A percentile compares a stretch with the other conserved stretches of the same genome.
These are phyloP conservation scores for Calonectria pseudoreteaudii DNA, from an alignment of 2,329 filamentous ascomycete species.

Conservation along the genomic window DNA sequence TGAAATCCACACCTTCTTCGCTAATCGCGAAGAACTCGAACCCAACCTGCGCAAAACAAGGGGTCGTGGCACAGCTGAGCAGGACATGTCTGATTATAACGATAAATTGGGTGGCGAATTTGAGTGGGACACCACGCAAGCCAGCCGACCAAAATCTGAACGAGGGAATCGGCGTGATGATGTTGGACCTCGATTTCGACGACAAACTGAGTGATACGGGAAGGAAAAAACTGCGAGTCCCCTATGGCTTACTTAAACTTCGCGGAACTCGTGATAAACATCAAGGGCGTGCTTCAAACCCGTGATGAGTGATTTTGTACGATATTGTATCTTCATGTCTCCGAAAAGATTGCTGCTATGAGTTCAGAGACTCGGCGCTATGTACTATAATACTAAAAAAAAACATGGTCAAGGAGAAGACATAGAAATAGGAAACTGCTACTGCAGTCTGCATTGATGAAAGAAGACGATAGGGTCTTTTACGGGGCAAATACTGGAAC, in stretches of 20 bases:
- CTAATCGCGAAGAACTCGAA: constrained; percentile 48
- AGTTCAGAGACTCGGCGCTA: background rate
- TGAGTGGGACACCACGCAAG: constrained; percentile 49
- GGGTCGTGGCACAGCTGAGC: constrained; percentile 31
- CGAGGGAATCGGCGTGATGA: background rate
- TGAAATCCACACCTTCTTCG: constrained; percentile 51
- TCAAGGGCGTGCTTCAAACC: constrained; percentile 4
- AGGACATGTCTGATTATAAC: constrained; percentile 35
- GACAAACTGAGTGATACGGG: background rate
- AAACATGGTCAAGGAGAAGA: background rate
- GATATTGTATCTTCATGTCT: constrained; percentile 2
- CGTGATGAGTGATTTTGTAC: constrained; percentile 11
- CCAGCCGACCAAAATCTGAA: constrained; percentile 17
- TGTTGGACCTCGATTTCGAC: background rate
- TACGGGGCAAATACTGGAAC: background rate
- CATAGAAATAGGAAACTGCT: background rate
- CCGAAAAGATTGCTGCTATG: background rate
- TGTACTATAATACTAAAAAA: constrained; percentile 5
- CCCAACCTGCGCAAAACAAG: constrained; percentile 44
- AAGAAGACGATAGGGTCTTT: background rate
- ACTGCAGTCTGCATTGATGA: background rate
- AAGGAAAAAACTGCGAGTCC: background rate
- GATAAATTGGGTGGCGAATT: constrained; percentile 36
- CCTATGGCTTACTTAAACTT: background rate
- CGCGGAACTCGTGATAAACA: background rate